Percentiles rank a stretch among this genome's conserved stretches.
phyloP scores from a whole-genome alignment of 2,329 filamentous ascomycete genomes.

The Talaromyces atroroseus region DNA sequence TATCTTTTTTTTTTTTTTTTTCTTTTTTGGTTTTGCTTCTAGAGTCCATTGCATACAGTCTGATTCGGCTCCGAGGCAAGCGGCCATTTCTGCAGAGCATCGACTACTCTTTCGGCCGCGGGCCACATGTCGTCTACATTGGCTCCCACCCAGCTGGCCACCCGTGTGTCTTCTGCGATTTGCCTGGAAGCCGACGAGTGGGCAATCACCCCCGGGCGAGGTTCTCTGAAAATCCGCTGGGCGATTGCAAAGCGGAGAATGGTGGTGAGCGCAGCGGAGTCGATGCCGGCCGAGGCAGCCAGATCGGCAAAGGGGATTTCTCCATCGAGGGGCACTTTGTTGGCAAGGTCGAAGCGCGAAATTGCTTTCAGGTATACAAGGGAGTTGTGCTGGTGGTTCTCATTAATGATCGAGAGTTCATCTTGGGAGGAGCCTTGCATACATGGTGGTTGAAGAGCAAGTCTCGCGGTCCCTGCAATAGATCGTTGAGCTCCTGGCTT shows the following conservation, averaged over 20 bases:
- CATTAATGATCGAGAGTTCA: too few relatives aligned
- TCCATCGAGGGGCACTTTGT: conserved; percentile 4
- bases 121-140: conserved; percentile 9
- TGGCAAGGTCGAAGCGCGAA: conserved; percentile 8
- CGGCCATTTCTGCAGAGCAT: conserved; percentile 11
- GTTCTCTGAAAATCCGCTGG: conserved; percentile 6
- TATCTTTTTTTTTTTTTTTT: too few relatives aligned
- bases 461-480: conserved; percentile 8
- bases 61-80: conserved; percentile 2
- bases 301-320: conserved; percentile 5
- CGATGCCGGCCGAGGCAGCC: not conserved
- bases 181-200: conserved; percentile 8
- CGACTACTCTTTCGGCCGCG: not conserved
- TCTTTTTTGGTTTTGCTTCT: too few relatives aligned
- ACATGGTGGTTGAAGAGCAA: conserved; percentile 5
- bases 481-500: conserved; percentile 10
- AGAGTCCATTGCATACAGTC: not conserved
- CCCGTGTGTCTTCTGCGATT: conserved; percentile 1
- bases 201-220: not conserved
- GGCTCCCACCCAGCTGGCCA: not conserved
- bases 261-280: not conserved
- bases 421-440: not conserved
- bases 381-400: not conserved
- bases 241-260: conserved; percentile 9
- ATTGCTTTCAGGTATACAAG: conserved; percentile 3